phyloP scores from a whole-genome alignment of 768 basidiomycete genomes.

The Tubosaeta brunneosetosa region DNA sequence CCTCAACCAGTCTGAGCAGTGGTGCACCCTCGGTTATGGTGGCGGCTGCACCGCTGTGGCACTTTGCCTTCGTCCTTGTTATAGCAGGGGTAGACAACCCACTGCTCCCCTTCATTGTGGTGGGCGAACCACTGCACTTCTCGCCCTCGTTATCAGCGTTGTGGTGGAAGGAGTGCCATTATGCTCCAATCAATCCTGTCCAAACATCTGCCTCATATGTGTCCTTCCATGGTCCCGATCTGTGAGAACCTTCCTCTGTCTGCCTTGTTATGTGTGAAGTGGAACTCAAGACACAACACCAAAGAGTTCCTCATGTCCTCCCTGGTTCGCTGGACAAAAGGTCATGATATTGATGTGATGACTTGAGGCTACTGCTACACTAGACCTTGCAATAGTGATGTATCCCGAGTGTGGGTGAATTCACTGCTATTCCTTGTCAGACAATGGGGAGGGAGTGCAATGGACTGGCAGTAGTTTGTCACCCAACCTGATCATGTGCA shows the following conservation, averaged over 20 bases:
- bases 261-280: slow-evolving; percentile 40
- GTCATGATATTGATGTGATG: slow-evolving; percentile 67
- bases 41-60: too few species aligned
- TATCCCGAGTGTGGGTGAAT: slow-evolving; percentile 52
- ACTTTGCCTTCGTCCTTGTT: too few species aligned
- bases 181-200: slow-evolving; percentile 51
- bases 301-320: slow-evolving; percentile 64
- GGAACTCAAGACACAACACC: slow-evolving; percentile 76
- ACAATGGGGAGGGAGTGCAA: slow-evolving; percentile 36
- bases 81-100: too few species aligned
- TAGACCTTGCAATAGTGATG: slow-evolving; percentile 53
- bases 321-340: slow-evolving; percentile 50
- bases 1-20: too few species aligned
- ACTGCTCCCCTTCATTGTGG: too few species aligned
- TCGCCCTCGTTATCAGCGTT: too few species aligned
- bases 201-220: slow-evolving; percentile 77
- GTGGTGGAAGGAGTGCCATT: too few species aligned
- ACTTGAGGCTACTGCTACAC: slow-evolving; percentile 51
- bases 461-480: slow-evolving; percentile 66
- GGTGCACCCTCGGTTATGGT: too few species aligned
- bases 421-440: slow-evolving; percentile 55
- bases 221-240: slow-evolving; percentile 90
- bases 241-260: slow-evolving; percentile 67
- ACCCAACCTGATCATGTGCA: slow-evolving; percentile 62
- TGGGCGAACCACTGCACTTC: too few species aligned